Evolutionary conservation across 2,329 filamentous ascomycete species (phyloP), one percentile per base, ranked within the genome.

Genomic region (Penicillium digitatum): DNA sequence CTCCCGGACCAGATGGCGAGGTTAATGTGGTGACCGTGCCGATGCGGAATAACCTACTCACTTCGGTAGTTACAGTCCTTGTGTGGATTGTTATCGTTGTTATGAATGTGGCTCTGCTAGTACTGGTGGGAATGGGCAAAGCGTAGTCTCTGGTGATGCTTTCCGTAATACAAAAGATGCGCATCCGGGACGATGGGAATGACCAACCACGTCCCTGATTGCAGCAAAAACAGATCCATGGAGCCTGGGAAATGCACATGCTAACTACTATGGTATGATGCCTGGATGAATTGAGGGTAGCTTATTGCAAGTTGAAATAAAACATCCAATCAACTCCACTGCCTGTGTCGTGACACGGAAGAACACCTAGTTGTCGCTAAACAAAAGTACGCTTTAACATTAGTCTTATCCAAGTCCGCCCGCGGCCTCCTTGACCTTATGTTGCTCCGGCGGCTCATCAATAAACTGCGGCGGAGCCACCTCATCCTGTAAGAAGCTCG

Each of bases 401-500:
- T 49, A 40, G n/a, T 26, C 20, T 54, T 48, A 71, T 37, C 67
- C 66, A 55, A 69, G 51, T 5, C 69, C 69, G 20, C 80, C 80
- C 16, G 82, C 91, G 43, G 84, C 89, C 74, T 95, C 90, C 78
- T 93, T 94, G 46, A 95, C 82, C 78, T 94, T 92, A 14, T 80
- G 79, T 44, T 82, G 78, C 74, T 87, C 82, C 2, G 92, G 92
- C 18, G 90, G 85, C 78, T 96, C 92, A 73, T 99, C 94, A 56
- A 99, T 88, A 72, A 99, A 97, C 49, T 91, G 86, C 20, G 84
- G 84, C 35, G 90, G 90, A 54, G 84, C 81, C 16, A 90, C 84
- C 74, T 96, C 91, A 66, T 97, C 94, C 69, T 90, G 84, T 80
- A 99, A 79, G 74, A 95, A 99, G 48, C 87, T 87, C 0, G 94